phyloP scores from a whole-genome alignment of 2,329 filamentous ascomycete species.

The Xylariales sp. region DNA sequence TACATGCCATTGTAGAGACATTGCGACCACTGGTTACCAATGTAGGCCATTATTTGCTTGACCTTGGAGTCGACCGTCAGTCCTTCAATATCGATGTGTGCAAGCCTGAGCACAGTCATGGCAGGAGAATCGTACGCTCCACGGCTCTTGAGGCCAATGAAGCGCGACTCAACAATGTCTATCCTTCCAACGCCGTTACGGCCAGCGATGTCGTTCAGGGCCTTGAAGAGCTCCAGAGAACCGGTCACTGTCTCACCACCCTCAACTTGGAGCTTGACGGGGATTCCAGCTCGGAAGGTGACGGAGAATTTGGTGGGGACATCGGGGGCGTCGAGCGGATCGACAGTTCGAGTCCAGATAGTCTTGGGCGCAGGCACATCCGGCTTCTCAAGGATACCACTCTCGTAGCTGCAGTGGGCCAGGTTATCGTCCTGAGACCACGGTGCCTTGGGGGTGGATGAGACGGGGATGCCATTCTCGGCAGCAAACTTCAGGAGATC shows the following conservation, averaged over 20 bases:
- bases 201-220: slow-evolving; percentile 67
- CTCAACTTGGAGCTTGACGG: slow-evolving; percentile 49
- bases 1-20: slow-evolving; percentile 41
- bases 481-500: slow-evolving; percentile 70
- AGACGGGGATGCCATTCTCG: slow-evolving; percentile 64
- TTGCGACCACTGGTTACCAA: slow-evolving; percentile 46
- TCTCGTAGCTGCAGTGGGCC: slow-evolving; percentile 77
- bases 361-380: slow-evolving; percentile 64
- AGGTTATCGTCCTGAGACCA: slow-evolving; percentile 63
- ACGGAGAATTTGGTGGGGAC: slow-evolving; percentile 67
- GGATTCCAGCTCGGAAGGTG: slow-evolving; percentile 71
- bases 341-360: slow-evolving; percentile 72
- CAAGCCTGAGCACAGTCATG: slow-evolving; percentile 22
- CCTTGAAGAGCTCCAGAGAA: slow-evolving; percentile 67
- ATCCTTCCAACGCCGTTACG: slow-evolving; percentile 73
- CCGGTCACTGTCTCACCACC: slow-evolving; percentile 59
- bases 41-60: slow-evolving; percentile 54
- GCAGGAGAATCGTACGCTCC: slow-evolving; percentile 58
- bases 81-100: slow-evolving; percentile 49
- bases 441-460: slow-evolving; percentile 60
- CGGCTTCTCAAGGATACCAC: slow-evolving; percentile 66
- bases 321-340: slow-evolving; percentile 67
- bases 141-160: slow-evolving; percentile 17
- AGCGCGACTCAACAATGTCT: slow-evolving; percentile 64
- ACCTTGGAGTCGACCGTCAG: slow-evolving; percentile 55